A percentile compares a stretch with the other conserved stretches of the same genome.
These are phyloP conservation scores for Tilletia caries DNA, from an alignment of 1,284 basidiomycete species.

Conservation along the genomic window DNA sequence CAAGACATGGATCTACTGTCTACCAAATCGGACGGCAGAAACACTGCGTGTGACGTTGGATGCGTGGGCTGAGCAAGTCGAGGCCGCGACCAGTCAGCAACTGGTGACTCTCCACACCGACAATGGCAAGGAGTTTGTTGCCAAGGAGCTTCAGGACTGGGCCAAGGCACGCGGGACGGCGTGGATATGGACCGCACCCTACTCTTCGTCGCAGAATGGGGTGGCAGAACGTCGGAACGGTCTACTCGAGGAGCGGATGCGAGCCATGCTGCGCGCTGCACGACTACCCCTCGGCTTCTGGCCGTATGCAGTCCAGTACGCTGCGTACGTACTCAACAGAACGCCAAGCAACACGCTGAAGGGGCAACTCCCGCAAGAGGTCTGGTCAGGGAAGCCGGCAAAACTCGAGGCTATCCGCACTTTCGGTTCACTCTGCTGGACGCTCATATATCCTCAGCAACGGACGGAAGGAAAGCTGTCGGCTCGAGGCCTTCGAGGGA, in stretches of 20 bases:
- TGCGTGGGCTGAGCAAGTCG: background rate
- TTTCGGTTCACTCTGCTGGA: background rate
- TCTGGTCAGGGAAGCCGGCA: constrained; percentile 1
- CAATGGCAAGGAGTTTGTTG: background rate
- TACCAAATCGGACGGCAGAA: background rate
- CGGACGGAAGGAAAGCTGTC: background rate
- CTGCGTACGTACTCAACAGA: background rate
- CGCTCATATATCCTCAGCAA: background rate
- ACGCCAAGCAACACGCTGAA: background rate
- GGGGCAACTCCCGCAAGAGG: background rate
- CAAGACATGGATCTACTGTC: background rate
- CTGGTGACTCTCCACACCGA: background rate
- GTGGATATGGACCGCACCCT: background rate
- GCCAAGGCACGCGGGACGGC: background rate
- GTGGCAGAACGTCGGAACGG: constrained; percentile 2
- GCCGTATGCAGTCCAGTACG: background rate
- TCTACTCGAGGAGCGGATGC: background rate
- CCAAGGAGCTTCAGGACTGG: background rate
- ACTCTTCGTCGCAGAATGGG: constrained; percentile 2
- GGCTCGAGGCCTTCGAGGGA: background rate
- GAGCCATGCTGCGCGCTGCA: background rate
- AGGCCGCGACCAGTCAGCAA: background rate
- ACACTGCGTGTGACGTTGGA: background rate
- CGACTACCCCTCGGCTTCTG: background rate
- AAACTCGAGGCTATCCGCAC: background rate